Evolutionary conservation across 2,329 filamentous ascomycete species (phyloP).

Genomic region (Venturia asperata): DNA sequence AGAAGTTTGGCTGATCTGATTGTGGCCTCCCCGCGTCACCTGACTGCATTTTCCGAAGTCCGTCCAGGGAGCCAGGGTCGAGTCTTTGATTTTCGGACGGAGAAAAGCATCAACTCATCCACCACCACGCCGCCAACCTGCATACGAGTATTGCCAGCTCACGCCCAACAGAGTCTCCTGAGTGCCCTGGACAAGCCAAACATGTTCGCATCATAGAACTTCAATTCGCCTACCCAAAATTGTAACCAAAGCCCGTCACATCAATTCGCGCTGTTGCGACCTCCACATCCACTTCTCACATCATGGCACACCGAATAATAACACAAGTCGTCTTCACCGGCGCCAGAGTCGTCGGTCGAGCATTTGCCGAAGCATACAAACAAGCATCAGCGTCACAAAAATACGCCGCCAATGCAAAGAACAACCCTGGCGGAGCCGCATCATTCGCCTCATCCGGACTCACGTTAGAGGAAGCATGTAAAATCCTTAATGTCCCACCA

Average conservation of each 20-base stretch:
- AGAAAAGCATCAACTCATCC: not conserved
- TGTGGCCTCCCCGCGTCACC: too few relatives aligned
- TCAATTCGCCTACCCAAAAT: not conserved
- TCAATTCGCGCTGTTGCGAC: not conserved
- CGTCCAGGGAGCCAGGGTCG: too few relatives aligned
- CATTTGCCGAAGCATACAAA: constrained; percentile 89
- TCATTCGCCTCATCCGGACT: constrained; percentile 62
- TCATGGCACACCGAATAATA: constrained; percentile 86
- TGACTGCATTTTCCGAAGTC: too few relatives aligned
- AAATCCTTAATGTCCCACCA: constrained; percentile 91
- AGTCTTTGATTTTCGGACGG: too few relatives aligned
- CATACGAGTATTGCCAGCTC: not conserved
- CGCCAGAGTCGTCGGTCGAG: constrained; percentile 83
- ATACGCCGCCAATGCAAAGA: constrained; percentile 67
- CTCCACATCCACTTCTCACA: not conserved
- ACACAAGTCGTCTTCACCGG: constrained; percentile 88
- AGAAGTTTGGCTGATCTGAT: too few relatives aligned
- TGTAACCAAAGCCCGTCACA: not conserved
- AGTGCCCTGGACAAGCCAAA: not conserved
- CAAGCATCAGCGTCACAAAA: constrained; percentile 83
- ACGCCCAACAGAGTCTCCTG: not conserved
- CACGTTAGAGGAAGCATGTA: constrained; percentile 92
- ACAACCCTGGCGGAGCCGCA: constrained; percentile 47
- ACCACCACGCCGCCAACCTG: not conserved
- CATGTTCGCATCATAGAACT: not conserved